Percentiles rank a stretch among this genome's conserved stretches.
Conservation (phyloP, 805 yeast species). For the Kodamaea leandrae region DNA sequence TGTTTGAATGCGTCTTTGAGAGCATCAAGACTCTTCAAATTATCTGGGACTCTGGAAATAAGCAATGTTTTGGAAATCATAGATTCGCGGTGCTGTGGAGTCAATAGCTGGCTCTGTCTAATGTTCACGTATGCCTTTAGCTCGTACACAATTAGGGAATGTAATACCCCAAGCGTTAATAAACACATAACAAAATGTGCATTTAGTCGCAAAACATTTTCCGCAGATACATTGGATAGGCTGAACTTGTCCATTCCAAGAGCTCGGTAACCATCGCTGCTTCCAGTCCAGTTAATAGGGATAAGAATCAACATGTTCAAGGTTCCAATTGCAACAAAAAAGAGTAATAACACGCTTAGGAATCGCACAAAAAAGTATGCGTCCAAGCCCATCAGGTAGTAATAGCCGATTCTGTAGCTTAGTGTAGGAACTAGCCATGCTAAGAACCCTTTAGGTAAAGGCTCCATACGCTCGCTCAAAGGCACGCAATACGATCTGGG, state of each 20-base stretch:
- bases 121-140: slow-evolving; percentile 49
- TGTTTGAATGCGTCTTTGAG: slow-evolving; percentile 31
- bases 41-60: slow-evolving; percentile 46
- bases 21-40: slow-evolving; percentile 22
- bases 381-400: slow-evolving; percentile 61
- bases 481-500: slow-evolving; percentile 50
- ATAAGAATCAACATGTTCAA: slow-evolving; percentile 57
- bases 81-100: slow-evolving; percentile 23
- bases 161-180: slow-evolving; percentile 54
- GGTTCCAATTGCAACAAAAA: slow-evolving; percentile 52
- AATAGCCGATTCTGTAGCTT: slow-evolving; percentile 39
- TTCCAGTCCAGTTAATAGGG: slow-evolving; percentile 58
- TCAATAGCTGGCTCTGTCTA: slow-evolving; percentile 41
- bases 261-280: slow-evolving; percentile 24
- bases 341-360: slow-evolving; percentile 46
- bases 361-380: slow-evolving; percentile 71
- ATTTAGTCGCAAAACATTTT: slow-evolving; percentile 48
- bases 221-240: slow-evolving; percentile 62
- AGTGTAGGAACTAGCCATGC: slow-evolving; percentile 55
- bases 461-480: slow-evolving; percentile 33
- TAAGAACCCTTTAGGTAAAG: slow-evolving; percentile 43
- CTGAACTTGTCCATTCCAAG: slow-evolving; percentile 67
- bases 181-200: slow-evolving; percentile 64
- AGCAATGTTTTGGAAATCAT: slow-evolving; percentile 33
- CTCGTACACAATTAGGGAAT: slow-evolving; percentile 55